These are phyloP conservation scores for Kluyveromyces nonfermentans DNA, from an alignment of 805 yeast species.

Conservation along the genomic window DNA sequence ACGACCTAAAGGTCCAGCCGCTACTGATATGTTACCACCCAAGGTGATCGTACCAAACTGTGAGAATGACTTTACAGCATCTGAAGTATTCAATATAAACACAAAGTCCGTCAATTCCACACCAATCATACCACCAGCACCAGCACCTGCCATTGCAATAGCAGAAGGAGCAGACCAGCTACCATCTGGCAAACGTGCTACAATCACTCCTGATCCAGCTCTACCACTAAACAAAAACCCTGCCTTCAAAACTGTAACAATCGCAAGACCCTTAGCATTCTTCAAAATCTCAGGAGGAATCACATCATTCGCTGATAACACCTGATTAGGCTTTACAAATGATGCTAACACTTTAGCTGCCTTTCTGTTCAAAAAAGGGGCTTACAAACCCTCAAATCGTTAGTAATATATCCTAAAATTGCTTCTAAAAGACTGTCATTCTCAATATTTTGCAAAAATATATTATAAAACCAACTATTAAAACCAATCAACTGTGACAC, in stretches of 20 bases:
- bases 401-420: not conserved
- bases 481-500: not conserved
- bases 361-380: constrained; percentile 39
- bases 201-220: constrained; percentile 95
- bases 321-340: constrained; percentile 89
- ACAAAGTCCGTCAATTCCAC: constrained; percentile 95
- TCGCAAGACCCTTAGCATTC: constrained; percentile 87
- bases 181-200: constrained; percentile 90
- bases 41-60: constrained; percentile 89
- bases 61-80: constrained; percentile 90
- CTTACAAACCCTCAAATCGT: not conserved
- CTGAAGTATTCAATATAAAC: constrained; percentile 73
- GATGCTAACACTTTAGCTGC: constrained; percentile 88
- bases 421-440: not conserved
- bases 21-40: constrained; percentile 91
- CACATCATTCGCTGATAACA: constrained; percentile 77
- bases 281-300: constrained; percentile 83
- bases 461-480: too few relatives aligned
- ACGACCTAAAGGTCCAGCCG: constrained; percentile 97
- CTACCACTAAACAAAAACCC: constrained; percentile 94
- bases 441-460: too few relatives aligned
- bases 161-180: constrained; percentile 98
- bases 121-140: constrained; percentile 97
- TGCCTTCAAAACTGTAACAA: constrained; percentile 91
- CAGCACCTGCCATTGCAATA: constrained; percentile 93